Base-by-base conservation (phyloP, 257 asterid genomes). In the Solanum neorickii region DNA sequence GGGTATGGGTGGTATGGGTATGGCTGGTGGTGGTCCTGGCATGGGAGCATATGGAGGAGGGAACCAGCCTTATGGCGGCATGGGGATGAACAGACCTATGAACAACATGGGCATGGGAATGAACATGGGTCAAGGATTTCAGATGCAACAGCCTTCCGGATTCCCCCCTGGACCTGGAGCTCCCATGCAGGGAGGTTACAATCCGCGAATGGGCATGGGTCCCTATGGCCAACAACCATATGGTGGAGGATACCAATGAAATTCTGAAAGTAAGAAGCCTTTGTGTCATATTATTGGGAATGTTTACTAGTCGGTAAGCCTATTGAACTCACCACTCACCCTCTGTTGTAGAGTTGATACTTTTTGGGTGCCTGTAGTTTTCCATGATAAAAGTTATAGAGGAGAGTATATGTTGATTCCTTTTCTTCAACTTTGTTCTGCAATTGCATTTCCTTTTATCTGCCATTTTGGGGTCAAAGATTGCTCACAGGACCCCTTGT, bases 201-300 rank as follows among this genome's bases (percentile, higher is more conserved):
- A 94, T 89, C 94, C 94, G 65, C 89, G 88, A 86, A 93, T 90
- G 95, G 98, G 99, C 75, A 74, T 90, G 46, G 97, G 95, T 74
- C 92, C 90, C 80, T 95, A 93, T 33, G 92, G 93, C 47, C 98
- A 97, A 88, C 95, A 92, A 62, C 98, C 94, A 31, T 92, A 95
- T 59, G 95, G 96, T 76, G 98, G 97, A 85, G 98, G 99, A 89
- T 94, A 93, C 84, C 88, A 94, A 91, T 94, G 93, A 94, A 47
- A 31, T 29, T 49, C 69, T 29, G 69, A 47, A 29, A 18, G 85
- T 80, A 47, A 82, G 69, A 29, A 82, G 49, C 85, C 66, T 47
- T 47, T 82, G 85, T 82, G 85, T 49, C 69, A 82, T 82, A 82
- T 31, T 49, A 47, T 82, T 21, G 12, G 9, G 69, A 82, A 49